These are phyloP conservation scores for Pseudocercospora vitis DNA, from an alignment of 2,329 filamentous ascomycete species.

Conservation along the genomic window DNA sequence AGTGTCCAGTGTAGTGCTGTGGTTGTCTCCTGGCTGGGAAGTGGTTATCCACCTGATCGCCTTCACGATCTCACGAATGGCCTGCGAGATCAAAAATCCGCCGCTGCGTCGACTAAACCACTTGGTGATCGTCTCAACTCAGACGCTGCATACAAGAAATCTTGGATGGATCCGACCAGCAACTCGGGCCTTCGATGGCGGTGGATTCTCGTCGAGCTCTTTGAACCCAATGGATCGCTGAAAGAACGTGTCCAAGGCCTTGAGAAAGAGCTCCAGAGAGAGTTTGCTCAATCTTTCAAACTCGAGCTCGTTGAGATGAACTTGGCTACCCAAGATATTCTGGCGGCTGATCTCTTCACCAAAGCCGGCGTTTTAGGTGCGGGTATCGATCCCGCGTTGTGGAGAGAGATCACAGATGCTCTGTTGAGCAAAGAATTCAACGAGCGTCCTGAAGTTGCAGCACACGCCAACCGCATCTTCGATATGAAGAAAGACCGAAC, in stretches of 20 bases:
- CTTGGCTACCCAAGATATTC: not conserved
- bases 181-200: not conserved
- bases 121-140: not conserved
- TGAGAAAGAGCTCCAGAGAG: not conserved
- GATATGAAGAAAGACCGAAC: slow-evolving; percentile 1
- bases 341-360: not conserved
- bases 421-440: slow-evolving; percentile 14
- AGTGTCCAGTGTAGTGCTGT: slow-evolving; percentile 1
- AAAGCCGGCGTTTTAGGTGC: not conserved
- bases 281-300: not conserved
- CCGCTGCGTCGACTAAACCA: not conserved
- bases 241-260: not conserved
- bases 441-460: not conserved
- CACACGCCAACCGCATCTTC: slow-evolving; percentile 16
- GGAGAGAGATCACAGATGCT: slow-evolving; percentile 10
- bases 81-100: not conserved
- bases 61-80: not conserved
- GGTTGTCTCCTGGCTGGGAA: slow-evolving; percentile 6
- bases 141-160: not conserved
- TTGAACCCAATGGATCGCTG: not conserved
- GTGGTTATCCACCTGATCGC: not conserved
- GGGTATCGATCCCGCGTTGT: not conserved
- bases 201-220: not conserved
- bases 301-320: not conserved
- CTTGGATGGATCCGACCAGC: not conserved